Evolutionary conservation across 352 stramenopile genomes (phyloP), one percentile per base, ranked within the genome.

Genomic region (Pythium phragmiticola): DNA sequence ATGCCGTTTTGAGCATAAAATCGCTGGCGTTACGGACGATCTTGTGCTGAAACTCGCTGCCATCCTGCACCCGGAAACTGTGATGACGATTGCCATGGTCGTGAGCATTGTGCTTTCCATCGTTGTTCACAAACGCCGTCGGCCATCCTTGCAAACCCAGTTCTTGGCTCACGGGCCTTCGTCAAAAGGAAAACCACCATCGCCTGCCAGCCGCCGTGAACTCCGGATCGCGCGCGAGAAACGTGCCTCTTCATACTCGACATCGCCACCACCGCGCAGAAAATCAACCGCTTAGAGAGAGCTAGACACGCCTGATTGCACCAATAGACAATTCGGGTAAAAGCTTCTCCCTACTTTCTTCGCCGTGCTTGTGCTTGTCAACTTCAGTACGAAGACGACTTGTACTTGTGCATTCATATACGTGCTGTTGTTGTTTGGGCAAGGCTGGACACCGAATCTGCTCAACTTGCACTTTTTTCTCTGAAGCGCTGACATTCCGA

Each of bases 1-100:
- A 19, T 94, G 86, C 54, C 64, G 72, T 1, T 94, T 95, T 34
- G 71, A 91, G 63, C 82, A 94, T 58, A 84, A 89, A 28, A 88
- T 95, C 58, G 72, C 83, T 11, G 86, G 82, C 41, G 57, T 89
- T 5, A 87, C 83, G 8, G 80, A 91, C 50, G 81, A 92, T 28
- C 57, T 93, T n/a, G 11, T 89, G 7, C 69, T 75, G 0, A 82
- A 76, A 48, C 63, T 89, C 8, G 57, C 63, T 3, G 73, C 68
- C 0, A 69, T 86, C 30, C 67, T 87, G 12, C 81, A 81, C 36
- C 83, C 83, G 2, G 77, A 87, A 45, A 77, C 79, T 28, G 70
- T 92, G 17, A 73, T 88, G 34, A 78, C 80, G 0, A 58, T 89
- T 4, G 61, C 64, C 0, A 74, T 92, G 48, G 69, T 78, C 1